phyloP scores from a whole-genome alignment of 169 alveolate genomes.

The Eimeria necatrix region DNA sequence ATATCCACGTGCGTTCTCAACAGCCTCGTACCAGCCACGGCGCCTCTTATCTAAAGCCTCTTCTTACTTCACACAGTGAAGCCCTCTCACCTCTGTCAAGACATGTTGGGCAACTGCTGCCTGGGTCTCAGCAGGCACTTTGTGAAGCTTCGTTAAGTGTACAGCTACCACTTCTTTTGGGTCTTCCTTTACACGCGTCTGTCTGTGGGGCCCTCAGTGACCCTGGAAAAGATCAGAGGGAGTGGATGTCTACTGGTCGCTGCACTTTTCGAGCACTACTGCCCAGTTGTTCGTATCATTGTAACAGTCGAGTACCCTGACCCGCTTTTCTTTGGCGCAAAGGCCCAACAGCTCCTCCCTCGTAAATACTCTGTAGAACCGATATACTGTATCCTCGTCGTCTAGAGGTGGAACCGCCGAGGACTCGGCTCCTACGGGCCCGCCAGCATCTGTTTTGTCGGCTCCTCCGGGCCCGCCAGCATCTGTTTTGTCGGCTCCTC shows the following conservation, averaged over 20 bases:
- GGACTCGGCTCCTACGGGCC: constrained; percentile 26
- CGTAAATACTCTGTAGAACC: constrained; percentile 96
- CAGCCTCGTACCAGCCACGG: too few species aligned
- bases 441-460: constrained; percentile 83
- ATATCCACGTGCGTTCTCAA: too few species aligned
- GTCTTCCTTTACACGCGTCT: neutral
- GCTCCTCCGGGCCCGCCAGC: constrained; percentile 82
- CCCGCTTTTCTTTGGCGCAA: constrained; percentile 80
- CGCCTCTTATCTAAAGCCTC: too few species aligned
- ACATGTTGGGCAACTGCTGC: too few species aligned
- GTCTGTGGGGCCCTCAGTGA: neutral
- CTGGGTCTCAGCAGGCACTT: too few species aligned
- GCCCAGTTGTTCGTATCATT: constrained; percentile 85
- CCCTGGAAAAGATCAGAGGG: neutral
- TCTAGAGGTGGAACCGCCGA: neutral
- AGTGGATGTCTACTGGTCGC: neutral
- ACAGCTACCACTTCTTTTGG: too few species aligned
- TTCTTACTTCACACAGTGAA: too few species aligned
- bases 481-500: constrained; percentile 61
- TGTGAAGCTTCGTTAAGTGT: too few species aligned
- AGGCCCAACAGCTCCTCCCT: constrained; percentile 94
- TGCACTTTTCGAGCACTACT: constrained; percentile 74
- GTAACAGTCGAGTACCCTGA: constrained; percentile 81
- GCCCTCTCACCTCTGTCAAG: too few species aligned
- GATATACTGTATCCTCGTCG: constrained; percentile 81